Evolutionary conservation across 2,329 filamentous ascomycete genomes (phyloP).

Genomic region (Fusarium burgessii): DNA sequence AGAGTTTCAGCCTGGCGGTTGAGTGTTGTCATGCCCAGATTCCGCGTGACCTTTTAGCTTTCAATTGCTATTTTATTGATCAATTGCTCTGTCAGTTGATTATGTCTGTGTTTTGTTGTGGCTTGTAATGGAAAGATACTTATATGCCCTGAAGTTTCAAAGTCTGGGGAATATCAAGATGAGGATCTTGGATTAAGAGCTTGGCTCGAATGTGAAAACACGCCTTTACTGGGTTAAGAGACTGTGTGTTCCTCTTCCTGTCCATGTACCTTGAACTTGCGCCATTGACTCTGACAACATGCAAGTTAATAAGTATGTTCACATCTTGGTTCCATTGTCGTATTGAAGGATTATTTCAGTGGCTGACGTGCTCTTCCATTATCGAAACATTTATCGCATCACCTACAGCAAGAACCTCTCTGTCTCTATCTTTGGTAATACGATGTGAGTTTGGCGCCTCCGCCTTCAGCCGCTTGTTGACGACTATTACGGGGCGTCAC

Average conservation of each 20-base stretch:
- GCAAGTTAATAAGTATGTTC: background rate
- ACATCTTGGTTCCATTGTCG: background rate
- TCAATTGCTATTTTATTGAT: background rate
- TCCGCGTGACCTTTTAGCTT: constrained; percentile 12
- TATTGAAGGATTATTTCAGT: background rate
- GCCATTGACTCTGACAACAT: background rate
- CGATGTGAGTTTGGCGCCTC: background rate
- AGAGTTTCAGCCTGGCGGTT: background rate
- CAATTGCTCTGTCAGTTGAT: constrained; percentile 1
- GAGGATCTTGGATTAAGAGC: constrained; percentile 6
- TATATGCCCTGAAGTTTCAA: background rate
- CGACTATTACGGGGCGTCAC: constrained; percentile 23
- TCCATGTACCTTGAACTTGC: background rate
- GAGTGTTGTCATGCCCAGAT: constrained; percentile 6
- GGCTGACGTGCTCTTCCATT: constrained; percentile 19
- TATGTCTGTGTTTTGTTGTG: background rate
- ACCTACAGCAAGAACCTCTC: constrained; percentile 2
- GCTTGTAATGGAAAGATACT: background rate
- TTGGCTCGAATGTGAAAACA: background rate
- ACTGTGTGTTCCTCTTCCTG: background rate
- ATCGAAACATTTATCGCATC: constrained; percentile 21
- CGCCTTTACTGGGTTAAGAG: background rate
- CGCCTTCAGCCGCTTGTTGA: constrained; percentile 15
- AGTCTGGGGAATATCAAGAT: constrained; percentile 14
- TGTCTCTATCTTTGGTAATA: constrained; percentile 2